Evolutionary conservation across 305 asterid species (phyloP).

Genomic region (Plantago lanceolata): DNA sequence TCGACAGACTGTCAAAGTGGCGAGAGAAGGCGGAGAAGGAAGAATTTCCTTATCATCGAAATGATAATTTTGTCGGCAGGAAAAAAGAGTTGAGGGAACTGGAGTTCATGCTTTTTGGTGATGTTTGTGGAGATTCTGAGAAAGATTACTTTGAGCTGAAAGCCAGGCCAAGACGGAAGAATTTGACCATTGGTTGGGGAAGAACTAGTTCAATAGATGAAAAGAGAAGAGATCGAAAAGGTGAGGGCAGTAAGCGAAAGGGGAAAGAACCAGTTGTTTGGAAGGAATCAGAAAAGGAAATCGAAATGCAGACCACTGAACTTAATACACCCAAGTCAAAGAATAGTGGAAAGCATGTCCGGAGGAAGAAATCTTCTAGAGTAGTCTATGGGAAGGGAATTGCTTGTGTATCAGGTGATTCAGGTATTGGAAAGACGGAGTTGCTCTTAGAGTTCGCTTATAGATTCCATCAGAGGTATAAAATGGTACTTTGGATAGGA

Average conservation of each 20-base stretch:
- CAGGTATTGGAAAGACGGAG: conserved; percentile 94
- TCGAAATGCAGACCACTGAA: conserved; percentile 67
- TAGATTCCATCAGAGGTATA: conserved; percentile 75
- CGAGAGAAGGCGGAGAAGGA: conserved; percentile 76
- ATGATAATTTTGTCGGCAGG: conserved; percentile 84
- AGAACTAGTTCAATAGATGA: conserved; percentile 62
- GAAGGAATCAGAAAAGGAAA: conserved; percentile 89
- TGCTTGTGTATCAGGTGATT: conserved; percentile 88
- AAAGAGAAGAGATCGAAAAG: conserved; percentile 40
- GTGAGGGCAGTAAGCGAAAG: conserved; percentile 45
- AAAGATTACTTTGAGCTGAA: conserved; percentile 75
- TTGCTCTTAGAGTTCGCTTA: conserved; percentile 82
- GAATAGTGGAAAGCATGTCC: conserved; percentile 39
- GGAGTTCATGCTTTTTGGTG: conserved; percentile 92
- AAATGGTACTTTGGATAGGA: conserved; percentile 90
- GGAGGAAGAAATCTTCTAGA: conserved; percentile 62
- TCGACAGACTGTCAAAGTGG: conserved; percentile 77
- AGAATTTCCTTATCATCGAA: conserved; percentile 80
- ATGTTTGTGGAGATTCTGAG: conserved; percentile 71
- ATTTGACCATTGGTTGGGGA: conserved; percentile 72
- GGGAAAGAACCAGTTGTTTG: conserved; percentile 83
- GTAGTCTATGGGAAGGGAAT: conserved; percentile 81
- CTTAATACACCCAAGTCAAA: conserved; percentile 35
- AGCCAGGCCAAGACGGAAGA: conserved; percentile 63
- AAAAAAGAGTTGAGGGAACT: conserved; percentile 78